phyloP scores from a whole-genome alignment of 495 filamentous ascomycete genomes.

The Jackrogersella minutella region DNA sequence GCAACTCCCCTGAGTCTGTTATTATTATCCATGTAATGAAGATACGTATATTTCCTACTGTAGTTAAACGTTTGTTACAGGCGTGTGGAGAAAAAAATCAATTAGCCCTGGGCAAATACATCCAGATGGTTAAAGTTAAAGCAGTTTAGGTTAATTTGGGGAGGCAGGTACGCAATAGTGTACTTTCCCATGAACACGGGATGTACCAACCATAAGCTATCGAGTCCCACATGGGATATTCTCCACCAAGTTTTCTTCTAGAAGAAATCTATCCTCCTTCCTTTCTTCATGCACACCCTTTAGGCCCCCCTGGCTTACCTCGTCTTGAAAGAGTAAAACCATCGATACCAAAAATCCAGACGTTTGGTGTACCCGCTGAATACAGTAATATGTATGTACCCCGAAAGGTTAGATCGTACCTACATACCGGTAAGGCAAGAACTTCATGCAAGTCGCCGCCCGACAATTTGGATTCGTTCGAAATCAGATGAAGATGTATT shows the following conservation, averaged over 20 bases:
- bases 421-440: constrained; percentile 19
- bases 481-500: constrained; percentile 17
- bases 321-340: constrained; percentile 14
- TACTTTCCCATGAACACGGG: neutral
- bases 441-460: constrained; percentile 32
- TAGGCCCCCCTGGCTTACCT: constrained; percentile 23
- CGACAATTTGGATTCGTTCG: constrained; percentile 25
- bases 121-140: constrained; percentile 1
- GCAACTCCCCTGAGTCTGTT: neutral
- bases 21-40: constrained; percentile 5
- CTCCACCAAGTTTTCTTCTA: constrained; percentile 35
- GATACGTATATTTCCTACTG: constrained; percentile 23
- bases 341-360: neutral
- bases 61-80: constrained; percentile 25
- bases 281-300: constrained; percentile 36
- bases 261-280: constrained; percentile 8
- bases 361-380: constrained; percentile 28
- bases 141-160: neutral
- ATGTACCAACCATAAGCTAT: neutral
- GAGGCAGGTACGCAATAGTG: neutral
- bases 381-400: constrained; percentile 17
- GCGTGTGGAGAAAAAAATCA: constrained; percentile 21
- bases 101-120: neutral
- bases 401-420: constrained; percentile 26
- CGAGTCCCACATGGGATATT: constrained; percentile 10